Evolutionary conservation across 169 alveolate species (phyloP).

Genomic region (Plasmodium adleri): DNA sequence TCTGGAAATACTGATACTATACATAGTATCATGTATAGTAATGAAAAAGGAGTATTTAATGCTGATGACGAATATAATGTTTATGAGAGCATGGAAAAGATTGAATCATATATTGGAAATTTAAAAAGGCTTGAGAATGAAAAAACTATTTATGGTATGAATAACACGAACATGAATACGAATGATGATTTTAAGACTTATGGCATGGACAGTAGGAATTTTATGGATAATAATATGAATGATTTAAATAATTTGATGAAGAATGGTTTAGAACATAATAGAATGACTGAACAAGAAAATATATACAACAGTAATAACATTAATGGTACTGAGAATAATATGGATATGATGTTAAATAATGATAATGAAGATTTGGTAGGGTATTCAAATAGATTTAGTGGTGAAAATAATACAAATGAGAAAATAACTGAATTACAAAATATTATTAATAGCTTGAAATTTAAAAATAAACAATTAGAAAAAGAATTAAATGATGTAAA

Average conservation of each 20-base stretch:
- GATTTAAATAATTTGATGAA: not conserved
- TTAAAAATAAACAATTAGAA: slow-evolving; percentile 54
- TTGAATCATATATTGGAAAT: not conserved
- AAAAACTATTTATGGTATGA: too few species aligned
- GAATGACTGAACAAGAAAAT: slow-evolving; percentile 11
- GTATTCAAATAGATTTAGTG: not conserved
- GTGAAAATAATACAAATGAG: not conserved
- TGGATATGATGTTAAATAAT: slow-evolving; percentile 17
- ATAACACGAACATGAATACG: too few species aligned
- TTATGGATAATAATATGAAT: slow-evolving; percentile 1
- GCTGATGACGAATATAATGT: slow-evolving; percentile 17
- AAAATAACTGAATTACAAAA: slow-evolving; percentile 40
- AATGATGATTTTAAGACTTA: too few species aligned
- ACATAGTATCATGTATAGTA: not conserved
- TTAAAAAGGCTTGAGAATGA: too few species aligned
- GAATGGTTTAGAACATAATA: slow-evolving; percentile 1
- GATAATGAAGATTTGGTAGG: slow-evolving; percentile 40
- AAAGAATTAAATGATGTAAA: slow-evolving; percentile 53
- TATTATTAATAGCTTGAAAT: slow-evolving; percentile 40
- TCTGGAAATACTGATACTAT: too few species aligned
- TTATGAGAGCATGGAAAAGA: slow-evolving; percentile 7
- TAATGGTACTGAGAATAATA: slow-evolving; percentile 16
- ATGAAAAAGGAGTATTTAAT: slow-evolving; percentile 16
- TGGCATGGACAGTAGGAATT: not conserved
- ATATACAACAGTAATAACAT: not conserved